Evolutionary conservation across 2,329 filamentous ascomycete species (phyloP), one percentile per base, ranked within the genome.

Genomic region (Septoria linicola): DNA sequence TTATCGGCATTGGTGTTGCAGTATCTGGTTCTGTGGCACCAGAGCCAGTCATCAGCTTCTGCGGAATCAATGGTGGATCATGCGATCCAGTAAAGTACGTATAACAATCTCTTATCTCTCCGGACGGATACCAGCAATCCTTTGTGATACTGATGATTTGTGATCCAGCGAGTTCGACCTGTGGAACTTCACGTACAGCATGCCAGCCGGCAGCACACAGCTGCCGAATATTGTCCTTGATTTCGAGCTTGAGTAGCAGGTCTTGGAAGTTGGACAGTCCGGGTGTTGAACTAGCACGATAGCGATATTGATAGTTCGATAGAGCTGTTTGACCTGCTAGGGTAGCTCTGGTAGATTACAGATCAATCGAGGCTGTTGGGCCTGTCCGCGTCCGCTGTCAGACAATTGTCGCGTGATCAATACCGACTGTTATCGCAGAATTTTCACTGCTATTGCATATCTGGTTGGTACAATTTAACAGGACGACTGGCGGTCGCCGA

Each of bases 81-180:
- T 55, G 57, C 39, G 54, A 57, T 36, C 46, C 45, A 20, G 49
- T 55, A 31, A 57, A 59, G 57, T 55, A 49, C 48, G 52, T 50
- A 14, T 21, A 35, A 19, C n/a, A 34, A 16, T 30, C 23, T 17
- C 11, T 21, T 41, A 23, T 45, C 31, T 6, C 13, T 20, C 16
- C 11, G 17, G 17, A 35, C 13, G 13, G 16, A 23, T 34, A 23
- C 30, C 25, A 34, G 34, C 13, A 21, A 11, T 21, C 32, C n/a
- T 32, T 40, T 4, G 44, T 30, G 27, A 32, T 30, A 13, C 20
- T 51, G 19, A 21, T 44, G 11, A 45, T 25, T 31, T 30, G 34
- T 14, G 23, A 17, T 32, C 35, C 27, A 57, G 57, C 48, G 54
- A 53, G 34, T 59, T 57, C 14, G 57, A 59, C 21, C 20, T 57